These are phyloP conservation scores for Grosmannia penicillata DNA, from an alignment of 2,329 filamentous ascomycete species.

Conservation along the genomic window DNA sequence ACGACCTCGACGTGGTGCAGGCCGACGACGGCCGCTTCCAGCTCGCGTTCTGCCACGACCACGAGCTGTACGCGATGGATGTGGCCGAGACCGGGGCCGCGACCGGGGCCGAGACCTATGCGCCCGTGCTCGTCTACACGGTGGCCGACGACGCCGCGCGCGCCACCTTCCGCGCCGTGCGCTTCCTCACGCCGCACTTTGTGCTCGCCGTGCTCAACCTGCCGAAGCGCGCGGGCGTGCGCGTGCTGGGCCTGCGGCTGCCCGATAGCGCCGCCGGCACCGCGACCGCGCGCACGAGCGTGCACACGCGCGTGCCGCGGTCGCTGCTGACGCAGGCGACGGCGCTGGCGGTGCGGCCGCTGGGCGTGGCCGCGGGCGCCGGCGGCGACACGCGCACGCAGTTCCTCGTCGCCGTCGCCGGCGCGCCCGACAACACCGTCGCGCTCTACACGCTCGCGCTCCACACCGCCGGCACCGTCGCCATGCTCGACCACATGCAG, in stretches of 20 bases:
- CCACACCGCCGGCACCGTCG: slow-evolving; percentile 25
- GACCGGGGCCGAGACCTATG: slow-evolving; percentile 19
- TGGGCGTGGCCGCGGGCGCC: slow-evolving; percentile 55
- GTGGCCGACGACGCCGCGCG: slow-evolving; percentile 22
- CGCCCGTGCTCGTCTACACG: slow-evolving; percentile 36
- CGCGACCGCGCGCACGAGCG: slow-evolving; percentile 31
- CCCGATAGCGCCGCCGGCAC: neutral
- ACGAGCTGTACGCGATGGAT: slow-evolving; percentile 54
- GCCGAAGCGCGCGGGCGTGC: slow-evolving; percentile 40
- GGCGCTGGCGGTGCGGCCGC: slow-evolving; percentile 59
- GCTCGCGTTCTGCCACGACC: slow-evolving; percentile 65
- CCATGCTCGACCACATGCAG: slow-evolving; percentile 35
- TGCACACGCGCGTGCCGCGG: slow-evolving; percentile 44
- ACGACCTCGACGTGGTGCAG: slow-evolving; percentile 57
- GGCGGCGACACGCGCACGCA: slow-evolving; percentile 44
- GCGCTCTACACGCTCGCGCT: slow-evolving; percentile 67
- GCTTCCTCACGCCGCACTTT: slow-evolving; percentile 43
- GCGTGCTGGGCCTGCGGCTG: slow-evolving; percentile 41
- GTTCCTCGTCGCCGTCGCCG: slow-evolving; percentile 62
- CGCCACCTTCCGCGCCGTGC: slow-evolving; percentile 41
- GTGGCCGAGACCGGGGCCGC: slow-evolving; percentile 30
- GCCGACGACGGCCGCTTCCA: slow-evolving; percentile 47
- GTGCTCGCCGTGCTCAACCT: slow-evolving; percentile 43
- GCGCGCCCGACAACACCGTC: slow-evolving; percentile 56
- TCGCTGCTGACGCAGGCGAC: slow-evolving; percentile 55